phyloP scores from a whole-genome alignment of 345 rosid genomes.

The Cardiospermum halicacabum region DNA sequence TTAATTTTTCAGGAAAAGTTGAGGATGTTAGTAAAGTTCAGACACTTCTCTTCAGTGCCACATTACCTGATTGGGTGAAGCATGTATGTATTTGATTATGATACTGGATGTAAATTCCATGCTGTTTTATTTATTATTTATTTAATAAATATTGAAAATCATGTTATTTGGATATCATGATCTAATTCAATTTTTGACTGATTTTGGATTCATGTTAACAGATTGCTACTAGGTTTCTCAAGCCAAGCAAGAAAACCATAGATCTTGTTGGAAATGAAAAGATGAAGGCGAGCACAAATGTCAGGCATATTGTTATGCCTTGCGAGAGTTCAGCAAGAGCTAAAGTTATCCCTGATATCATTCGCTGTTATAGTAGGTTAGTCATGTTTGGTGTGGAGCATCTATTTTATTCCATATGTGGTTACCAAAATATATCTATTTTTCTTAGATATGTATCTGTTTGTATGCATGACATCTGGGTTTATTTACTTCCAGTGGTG shows the following conservation, averaged over 20 bases:
- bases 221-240: conserved; percentile 75
- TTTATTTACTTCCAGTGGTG: conserved; percentile 58
- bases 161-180: neutral
- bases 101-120: neutral
- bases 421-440: neutral
- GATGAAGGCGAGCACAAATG: conserved; percentile 94
- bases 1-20: conserved; percentile 65
- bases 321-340: conserved; percentile 67
- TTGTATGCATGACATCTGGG: neutral
- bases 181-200: conserved; percentile 5
- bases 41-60: conserved; percentile 99
- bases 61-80: conserved; percentile 88
- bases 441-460: neutral
- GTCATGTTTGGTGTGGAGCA: conserved; percentile 4
- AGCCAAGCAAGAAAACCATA: conserved; percentile 64
- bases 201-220: conserved; percentile 26
- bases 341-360: conserved; percentile 83
- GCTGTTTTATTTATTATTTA: neutral
- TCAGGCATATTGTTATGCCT: conserved; percentile 83
- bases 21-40: conserved; percentile 78
- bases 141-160: neutral
- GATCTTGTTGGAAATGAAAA: conserved; percentile 98
- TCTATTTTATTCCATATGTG: neutral
- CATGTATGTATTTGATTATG: conserved; percentile 38
- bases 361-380: conserved; percentile 90